Conservation (phyloP, 805 yeast genomes). For the Cyberlindnera petersonii region DNA sequence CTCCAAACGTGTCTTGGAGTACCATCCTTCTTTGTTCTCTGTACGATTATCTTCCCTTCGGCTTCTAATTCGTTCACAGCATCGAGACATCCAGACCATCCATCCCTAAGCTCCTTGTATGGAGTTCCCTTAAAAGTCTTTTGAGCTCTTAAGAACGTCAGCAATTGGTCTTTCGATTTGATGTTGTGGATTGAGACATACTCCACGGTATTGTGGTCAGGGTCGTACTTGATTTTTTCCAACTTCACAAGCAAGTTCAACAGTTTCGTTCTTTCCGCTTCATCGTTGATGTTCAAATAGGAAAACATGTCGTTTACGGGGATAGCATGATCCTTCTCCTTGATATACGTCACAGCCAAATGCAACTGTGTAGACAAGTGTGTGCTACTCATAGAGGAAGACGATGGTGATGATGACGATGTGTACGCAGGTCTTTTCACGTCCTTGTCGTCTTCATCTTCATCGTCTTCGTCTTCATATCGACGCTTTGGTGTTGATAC, state of each 20-base stretch:
- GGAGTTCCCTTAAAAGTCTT: slow-evolving; percentile 83
- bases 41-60: slow-evolving; percentile 72
- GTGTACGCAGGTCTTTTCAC: slow-evolving; percentile 32
- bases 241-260: slow-evolving; percentile 69
- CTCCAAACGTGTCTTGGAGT: slow-evolving; percentile 93
- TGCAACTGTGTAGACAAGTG: slow-evolving; percentile 84
- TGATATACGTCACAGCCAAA: slow-evolving; percentile 88
- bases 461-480: slow-evolving; percentile 23
- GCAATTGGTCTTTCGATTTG: slow-evolving; percentile 70
- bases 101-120: slow-evolving; percentile 71
- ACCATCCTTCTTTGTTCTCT: slow-evolving; percentile 89
- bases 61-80: slow-evolving; percentile 77
- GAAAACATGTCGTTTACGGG: slow-evolving; percentile 59
- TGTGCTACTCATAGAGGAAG: slow-evolving; percentile 28
- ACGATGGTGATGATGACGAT: no score
- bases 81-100: slow-evolving; percentile 88
- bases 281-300: slow-evolving; percentile 47
- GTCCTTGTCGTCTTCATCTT: slow-evolving; percentile 26
- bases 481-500: slow-evolving; percentile 13
- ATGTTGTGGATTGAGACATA: slow-evolving; percentile 89
- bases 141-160: slow-evolving; percentile 71
- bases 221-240: slow-evolving; percentile 71
- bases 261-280: slow-evolving; percentile 59
- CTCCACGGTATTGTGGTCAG: slow-evolving; percentile 61
- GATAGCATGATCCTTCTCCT: slow-evolving; percentile 64